Conservation (phyloP, 2,329 filamentous ascomycete genomes). For the Thelonectria rubi region DNA sequence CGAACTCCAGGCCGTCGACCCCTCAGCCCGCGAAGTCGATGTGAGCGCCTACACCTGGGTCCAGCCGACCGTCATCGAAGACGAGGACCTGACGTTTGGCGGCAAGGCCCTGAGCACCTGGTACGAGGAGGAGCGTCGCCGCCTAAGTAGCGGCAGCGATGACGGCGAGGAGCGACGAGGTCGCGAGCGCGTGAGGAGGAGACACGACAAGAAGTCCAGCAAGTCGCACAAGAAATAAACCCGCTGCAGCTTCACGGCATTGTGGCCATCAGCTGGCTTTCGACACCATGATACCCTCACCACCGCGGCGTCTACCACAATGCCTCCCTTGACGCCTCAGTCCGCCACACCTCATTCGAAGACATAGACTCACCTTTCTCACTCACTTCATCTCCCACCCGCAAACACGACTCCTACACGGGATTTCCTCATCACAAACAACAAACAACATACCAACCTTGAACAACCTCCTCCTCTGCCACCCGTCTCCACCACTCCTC, state of each 20-base stretch:
- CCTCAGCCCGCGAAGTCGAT: constrained; percentile 48
- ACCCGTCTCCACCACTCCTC: constrained; percentile 8
- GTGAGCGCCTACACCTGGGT: constrained; percentile 55
- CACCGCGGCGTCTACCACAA: neutral
- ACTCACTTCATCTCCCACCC: constrained; percentile 6
- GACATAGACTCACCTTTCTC: constrained; percentile 33
- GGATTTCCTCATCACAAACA: constrained; percentile 8
- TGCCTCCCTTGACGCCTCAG: constrained; percentile 16
- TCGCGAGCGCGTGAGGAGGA: constrained; percentile 50
- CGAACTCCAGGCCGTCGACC: constrained; percentile 46
- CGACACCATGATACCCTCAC: constrained; percentile 35
- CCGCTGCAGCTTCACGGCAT: constrained; percentile 1
- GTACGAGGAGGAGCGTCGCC: constrained; percentile 67
- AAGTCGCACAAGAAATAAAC: constrained; percentile 47
- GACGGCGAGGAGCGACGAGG: constrained; percentile 51
- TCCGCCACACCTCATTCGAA: constrained; percentile 15
- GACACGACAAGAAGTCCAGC: constrained; percentile 39
- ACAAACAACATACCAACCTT: constrained; percentile 12
- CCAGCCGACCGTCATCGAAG: constrained; percentile 65
- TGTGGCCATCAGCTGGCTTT: constrained; percentile 10
- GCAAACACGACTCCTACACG: constrained; percentile 19
- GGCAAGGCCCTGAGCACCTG: constrained; percentile 67
- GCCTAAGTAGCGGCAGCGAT: constrained; percentile 51
- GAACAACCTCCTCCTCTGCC: constrained; percentile 10
- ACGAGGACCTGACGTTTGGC: constrained; percentile 68